These are phyloP conservation scores for Thielaviopsis ethacetica DNA, from an alignment of 2,329 filamentous ascomycete species.

Conservation along the genomic window DNA sequence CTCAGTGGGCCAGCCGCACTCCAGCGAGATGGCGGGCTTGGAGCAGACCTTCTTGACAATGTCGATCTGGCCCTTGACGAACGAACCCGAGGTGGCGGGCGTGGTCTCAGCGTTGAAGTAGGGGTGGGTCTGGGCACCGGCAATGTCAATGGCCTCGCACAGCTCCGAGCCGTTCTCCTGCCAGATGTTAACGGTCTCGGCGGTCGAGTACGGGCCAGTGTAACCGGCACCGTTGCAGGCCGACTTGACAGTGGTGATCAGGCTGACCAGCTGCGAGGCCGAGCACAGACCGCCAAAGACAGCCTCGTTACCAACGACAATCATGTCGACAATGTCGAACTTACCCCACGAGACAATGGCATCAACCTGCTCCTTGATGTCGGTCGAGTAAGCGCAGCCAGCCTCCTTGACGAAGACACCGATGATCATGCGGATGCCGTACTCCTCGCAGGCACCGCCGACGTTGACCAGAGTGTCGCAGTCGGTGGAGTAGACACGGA, in stretches of 20 bases:
- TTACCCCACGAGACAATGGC: slow-evolving; percentile 56
- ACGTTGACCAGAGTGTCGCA: slow-evolving; percentile 68
- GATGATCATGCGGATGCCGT: slow-evolving; percentile 65
- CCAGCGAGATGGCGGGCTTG: slow-evolving; percentile 64
- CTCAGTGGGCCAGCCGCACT: slow-evolving; percentile 73
- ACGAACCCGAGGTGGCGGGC: slow-evolving; percentile 53
- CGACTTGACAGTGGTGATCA: slow-evolving; percentile 51
- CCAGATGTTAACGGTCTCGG: slow-evolving; percentile 72
- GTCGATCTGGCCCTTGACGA: slow-evolving; percentile 57
- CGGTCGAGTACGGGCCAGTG: slow-evolving; percentile 61
- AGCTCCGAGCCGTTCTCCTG: slow-evolving; percentile 43
- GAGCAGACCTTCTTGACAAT: slow-evolving; percentile 57
- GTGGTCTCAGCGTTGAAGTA: slow-evolving; percentile 69
- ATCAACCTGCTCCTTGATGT: slow-evolving; percentile 55
- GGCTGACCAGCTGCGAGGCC: slow-evolving; percentile 45
- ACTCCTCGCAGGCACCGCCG: slow-evolving; percentile 46
- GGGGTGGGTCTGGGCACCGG: slow-evolving; percentile 77
- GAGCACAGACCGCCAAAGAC: slow-evolving; percentile 58
- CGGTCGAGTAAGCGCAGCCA: slow-evolving; percentile 41
- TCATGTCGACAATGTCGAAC: slow-evolving; percentile 61
- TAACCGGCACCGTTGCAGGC: slow-evolving; percentile 50
- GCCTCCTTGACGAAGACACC: slow-evolving; percentile 69
- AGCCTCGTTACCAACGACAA: slow-evolving; percentile 85
- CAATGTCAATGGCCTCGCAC: slow-evolving; percentile 60
- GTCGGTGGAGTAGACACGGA: slow-evolving; percentile 86